Evolutionary conservation across 306 rosid genomes (phyloP), one percentile per base, ranked within the genome.

Genomic region (Sechiopsis laciniata): DNA sequence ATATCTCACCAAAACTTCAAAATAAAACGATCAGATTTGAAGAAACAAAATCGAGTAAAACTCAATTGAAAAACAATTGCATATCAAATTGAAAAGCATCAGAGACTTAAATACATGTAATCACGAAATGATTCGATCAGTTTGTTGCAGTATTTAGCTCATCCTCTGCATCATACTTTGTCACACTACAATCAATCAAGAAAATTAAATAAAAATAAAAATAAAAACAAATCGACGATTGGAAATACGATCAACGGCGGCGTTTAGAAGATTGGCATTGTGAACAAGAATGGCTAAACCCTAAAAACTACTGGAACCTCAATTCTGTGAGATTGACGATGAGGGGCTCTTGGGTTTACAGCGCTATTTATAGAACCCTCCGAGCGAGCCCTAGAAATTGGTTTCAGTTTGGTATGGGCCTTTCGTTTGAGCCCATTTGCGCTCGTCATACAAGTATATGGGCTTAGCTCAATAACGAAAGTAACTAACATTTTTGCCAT

Each of bases 71-170:
- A 20, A 29, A 70, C 0, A 50, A 21, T 70, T 7, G 74, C 52
- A 20, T 29, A 40, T 8, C 53, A 57, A 37, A 55, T 17, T 14
- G 57, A 42, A 16, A 22, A 21, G 55, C 77, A 74, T 74, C 77
- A 74, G 77, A 74, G 77, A 74, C 69, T 74, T 74, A 74, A 57
- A 74, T 57, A 74, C 46, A 74, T 8, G 69, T 74, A 74, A 74
- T 74, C 77, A 74, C 77, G 69, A 58, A 58, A 1, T 15, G 11
- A 6, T 58, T 59, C 77, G 77, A 74, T 74, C 77, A 58, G 58
- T 59, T 74, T 74, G 69, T 74, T 74, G 77, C 77, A 74, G 77
- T 74, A 45, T 37, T 58, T 74, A 21, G 37, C 57, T 74, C 77
- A 74, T 74, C 77, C 55, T 24, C 77, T 74, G 69, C 59, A 45